Base-by-base conservation (phyloP, 2,329 filamentous ascomycete genomes). In the Talaromyces piceae region DNA sequence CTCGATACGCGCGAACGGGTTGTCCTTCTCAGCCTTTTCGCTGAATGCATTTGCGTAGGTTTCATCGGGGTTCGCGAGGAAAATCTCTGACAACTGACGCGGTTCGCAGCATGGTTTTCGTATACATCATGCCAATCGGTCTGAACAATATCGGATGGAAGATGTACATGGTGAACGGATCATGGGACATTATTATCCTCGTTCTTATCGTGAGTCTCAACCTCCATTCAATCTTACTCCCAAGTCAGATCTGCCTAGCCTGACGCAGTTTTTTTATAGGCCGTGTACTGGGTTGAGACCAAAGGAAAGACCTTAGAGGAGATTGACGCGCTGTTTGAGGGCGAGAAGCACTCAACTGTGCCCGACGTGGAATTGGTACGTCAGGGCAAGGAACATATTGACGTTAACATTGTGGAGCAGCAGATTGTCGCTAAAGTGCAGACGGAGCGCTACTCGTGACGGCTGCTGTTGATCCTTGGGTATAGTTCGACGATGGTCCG, bases 151-250 rank as follows among this genome's bases (percentile, higher is more conserved):
- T 75, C 16, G 72, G 71, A 1, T 76, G 70, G 70, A 73, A 69
- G 54, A 71, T 70, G 63, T 77, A 73, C 53, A 73, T 77, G 57
- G 65, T 77, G 48, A 77, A 77, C 51, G 73, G 62, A 3, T 65
- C 64, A 0, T 73, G 67, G 64, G 70, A 76, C 52, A 64, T 76
- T 4, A 20, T 41, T 4, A 48, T 53, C 7, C 41, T 49, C n/a
- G 7, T 63, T 4, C 61, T 73, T 28, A 73, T 75, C 26, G 63
- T 72, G 30, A 63, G 65, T 59, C 23, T 18, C 12, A 12, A 12
- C 7, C 13, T 22, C 18, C 12, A 45, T 46, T 37, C 25, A 27
- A 31, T 50, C 5, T 12, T 25, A 30, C 4, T n/a, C 41, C 18
- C 12, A 8, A 1, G n/a, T 37, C n/a, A 23, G 23, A 20, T 23